phyloP scores from a whole-genome alignment of 2,329 filamentous ascomycete genomes.

The Macrophomina tecta region DNA sequence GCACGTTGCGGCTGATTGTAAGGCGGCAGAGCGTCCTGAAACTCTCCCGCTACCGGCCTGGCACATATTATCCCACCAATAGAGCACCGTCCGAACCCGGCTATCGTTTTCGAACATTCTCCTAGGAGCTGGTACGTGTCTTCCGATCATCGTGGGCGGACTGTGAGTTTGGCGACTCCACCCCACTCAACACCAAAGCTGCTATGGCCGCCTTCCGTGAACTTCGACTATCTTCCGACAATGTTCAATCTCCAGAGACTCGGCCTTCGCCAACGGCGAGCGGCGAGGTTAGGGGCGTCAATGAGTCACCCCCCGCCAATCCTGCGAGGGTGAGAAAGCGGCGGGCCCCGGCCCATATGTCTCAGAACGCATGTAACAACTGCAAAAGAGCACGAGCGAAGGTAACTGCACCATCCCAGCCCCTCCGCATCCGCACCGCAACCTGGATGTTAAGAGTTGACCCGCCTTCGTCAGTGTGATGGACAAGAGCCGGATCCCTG shows the following conservation, averaged over 20 bases:
- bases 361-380: conserved; percentile 38
- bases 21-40: background rate
- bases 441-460: background rate
- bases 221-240: conserved; percentile 29
- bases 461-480: conserved; percentile 35
- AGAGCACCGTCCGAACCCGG: too few relatives aligned
- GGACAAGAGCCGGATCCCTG: conserved; percentile 35
- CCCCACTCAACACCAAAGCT: background rate
- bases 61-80: background rate
- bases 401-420: too few relatives aligned
- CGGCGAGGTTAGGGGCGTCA: conserved; percentile 22
- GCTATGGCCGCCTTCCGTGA: conserved; percentile 32
- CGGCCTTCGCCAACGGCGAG: conserved; percentile 22
- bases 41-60: background rate
- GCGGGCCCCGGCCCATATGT: conserved; percentile 35
- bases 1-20: conserved; percentile 25
- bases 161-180: background rate
- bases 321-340: conserved; percentile 27
- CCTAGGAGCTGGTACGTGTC: background rate
- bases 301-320: conserved; percentile 12
- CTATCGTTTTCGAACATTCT: too few relatives aligned
- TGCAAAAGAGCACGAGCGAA: conserved; percentile 40
- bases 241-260: conserved; percentile 20
- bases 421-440: background rate
- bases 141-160: background rate